phyloP scores from a whole-genome alignment of 2,329 filamentous ascomycete species.

The Pseudocercospora vitis region DNA sequence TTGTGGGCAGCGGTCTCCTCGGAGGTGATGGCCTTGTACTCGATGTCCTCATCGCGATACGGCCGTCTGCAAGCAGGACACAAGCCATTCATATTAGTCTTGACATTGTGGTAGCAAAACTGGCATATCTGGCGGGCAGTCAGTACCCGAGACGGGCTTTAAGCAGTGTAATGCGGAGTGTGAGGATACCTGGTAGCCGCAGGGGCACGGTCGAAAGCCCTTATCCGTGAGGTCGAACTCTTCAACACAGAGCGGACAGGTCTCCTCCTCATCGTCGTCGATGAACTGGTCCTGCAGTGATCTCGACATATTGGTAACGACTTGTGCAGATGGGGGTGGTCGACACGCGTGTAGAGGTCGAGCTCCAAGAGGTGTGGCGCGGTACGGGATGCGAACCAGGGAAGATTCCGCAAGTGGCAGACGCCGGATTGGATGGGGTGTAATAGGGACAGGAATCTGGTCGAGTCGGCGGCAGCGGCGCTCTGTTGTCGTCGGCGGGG shows the following conservation, averaged over 20 bases:
- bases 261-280: constrained; percentile 55
- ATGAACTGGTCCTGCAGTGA: constrained; percentile 55
- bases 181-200: constrained; percentile 83
- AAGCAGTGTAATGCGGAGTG: neutral
- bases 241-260: constrained; percentile 94
- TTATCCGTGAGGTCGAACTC: constrained; percentile 97
- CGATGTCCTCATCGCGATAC: constrained; percentile 95
- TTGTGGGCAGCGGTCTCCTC: constrained; percentile 83
- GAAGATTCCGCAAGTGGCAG: neutral
- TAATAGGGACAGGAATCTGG: neutral
- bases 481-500: neutral
- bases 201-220: constrained; percentile 95
- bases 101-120: constrained; percentile 99
- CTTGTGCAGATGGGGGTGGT: constrained; percentile 25
- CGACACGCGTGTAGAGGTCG: constrained; percentile 11
- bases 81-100: constrained; percentile 93
- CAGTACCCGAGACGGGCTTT: constrained; percentile 11
- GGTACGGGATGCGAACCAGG: neutral
- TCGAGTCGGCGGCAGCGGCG: too few relatives aligned
- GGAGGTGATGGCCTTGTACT: constrained; percentile 90
- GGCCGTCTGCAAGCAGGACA: constrained; percentile 95
- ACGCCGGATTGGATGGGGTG: neutral
- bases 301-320: constrained; percentile 47
- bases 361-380: neutral
- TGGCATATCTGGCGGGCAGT: constrained; percentile 75